Base-by-base conservation (phyloP, 495 filamentous ascomycete genomes). In the Xylaria nigripes region DNA sequence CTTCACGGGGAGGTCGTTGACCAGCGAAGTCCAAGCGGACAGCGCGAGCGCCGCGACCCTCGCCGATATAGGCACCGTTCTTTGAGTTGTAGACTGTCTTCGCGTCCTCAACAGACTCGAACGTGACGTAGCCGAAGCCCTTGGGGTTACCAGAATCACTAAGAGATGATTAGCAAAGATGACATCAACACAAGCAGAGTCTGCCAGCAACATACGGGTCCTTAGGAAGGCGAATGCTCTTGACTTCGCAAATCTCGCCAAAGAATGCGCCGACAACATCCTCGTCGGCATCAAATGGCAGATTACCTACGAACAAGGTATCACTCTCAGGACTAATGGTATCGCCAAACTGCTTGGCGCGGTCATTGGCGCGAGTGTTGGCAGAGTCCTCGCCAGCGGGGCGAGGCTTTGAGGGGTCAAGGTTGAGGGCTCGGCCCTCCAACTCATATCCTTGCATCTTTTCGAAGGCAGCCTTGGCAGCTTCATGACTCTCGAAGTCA, bases 61-160 rank as follows among this genome's bases (percentile, higher is more conserved):
- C 90, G 60, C 79, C 82, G 56, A 97, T 76, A 41, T 86, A 80
- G 54, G 77, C 73, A 56, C 93, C 93, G 48, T 85, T 82, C 69
- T 89, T 83, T n/a, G 73, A 73, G 60, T 84, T 80, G 55, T 87
- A 84, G 24, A 86, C 93, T 50, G 71, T 70, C 72, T 85, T 86
- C 50, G 93, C 89, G 64, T 96, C 91, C 10, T 96, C 93, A 48
- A 95, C 72, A 12, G 85, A 87, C 38, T 72, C 70, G 76, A 87
- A 95, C 61, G 85, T 83, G 47, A 98, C 85, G 69, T 98, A 98
- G 45, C 88, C 94, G 68, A 94, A 97, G 50, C 93, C 93, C 82
- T 97, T 96, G 67, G 81, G 86, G 50, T 84, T 82, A 45, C 92
- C 93, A 55, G 83, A 81, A 27, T 95, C 90, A 65, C 82, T 85